These are phyloP conservation scores for Epicoccum sorghinum DNA, from an alignment of 2,329 filamentous ascomycete species.

Conservation along the genomic window DNA sequence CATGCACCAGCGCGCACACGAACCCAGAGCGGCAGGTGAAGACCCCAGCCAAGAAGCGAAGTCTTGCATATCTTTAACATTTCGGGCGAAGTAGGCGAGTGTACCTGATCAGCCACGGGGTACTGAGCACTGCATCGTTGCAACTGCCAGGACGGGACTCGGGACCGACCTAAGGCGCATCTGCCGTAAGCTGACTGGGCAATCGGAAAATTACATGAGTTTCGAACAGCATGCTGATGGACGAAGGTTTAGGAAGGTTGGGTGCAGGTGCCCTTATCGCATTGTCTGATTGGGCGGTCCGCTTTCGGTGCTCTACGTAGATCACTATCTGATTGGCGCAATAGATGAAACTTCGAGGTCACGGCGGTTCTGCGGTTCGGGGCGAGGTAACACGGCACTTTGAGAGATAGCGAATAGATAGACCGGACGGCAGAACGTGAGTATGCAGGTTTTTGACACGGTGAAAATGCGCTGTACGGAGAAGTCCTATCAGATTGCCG, in stretches of 20 bases:
- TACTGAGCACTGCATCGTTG: slow-evolving; percentile 14
- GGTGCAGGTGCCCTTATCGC: slow-evolving; percentile 38
- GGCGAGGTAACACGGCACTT: slow-evolving; percentile 17
- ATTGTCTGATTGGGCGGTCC: slow-evolving; percentile 33
- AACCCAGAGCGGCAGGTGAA: slow-evolving; percentile 38
- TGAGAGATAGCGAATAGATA: slow-evolving; percentile 29
- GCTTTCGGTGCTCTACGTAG: slow-evolving; percentile 18
- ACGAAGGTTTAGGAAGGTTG: slow-evolving; percentile 15
- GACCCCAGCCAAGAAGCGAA: slow-evolving; percentile 23
- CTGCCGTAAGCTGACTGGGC: slow-evolving; percentile 20
- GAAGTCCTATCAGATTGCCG: slow-evolving; percentile 5
- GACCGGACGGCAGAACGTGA: slow-evolving; percentile 28
- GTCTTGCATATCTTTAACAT: slow-evolving; percentile 23
- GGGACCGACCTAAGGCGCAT: slow-evolving; percentile 39
- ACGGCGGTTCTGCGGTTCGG: slow-evolving; percentile 30
- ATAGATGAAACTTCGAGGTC: slow-evolving; percentile 20
- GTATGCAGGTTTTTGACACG: slow-evolving; percentile 4
- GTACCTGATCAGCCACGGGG: slow-evolving; percentile 29
- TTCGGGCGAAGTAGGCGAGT: slow-evolving; percentile 20
- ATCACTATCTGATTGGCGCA: slow-evolving; percentile 35
- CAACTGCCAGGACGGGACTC: slow-evolving; percentile 35
- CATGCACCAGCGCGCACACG: slow-evolving; percentile 25
- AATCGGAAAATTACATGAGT: slow-evolving; percentile 26
- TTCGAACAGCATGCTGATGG: slow-evolving; percentile 17
- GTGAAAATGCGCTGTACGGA: neutral